Base-by-base conservation (phyloP, 2,329 filamentous ascomycete species). In the Monosporascus sp. region DNA sequence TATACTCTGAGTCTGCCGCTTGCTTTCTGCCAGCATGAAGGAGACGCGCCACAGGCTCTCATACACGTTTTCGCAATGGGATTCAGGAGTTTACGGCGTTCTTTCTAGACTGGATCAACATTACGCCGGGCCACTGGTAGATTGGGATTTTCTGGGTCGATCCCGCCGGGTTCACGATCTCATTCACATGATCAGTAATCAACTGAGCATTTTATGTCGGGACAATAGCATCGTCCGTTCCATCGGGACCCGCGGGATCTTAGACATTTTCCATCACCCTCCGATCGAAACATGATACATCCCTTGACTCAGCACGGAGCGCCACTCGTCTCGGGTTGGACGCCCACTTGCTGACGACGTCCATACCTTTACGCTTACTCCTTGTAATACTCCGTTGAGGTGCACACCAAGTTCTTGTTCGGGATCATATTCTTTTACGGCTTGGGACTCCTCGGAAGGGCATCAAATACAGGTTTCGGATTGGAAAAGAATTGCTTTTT, bases 401-500 rank as follows among this genome's bases (percentile, higher is more conserved):
- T 37, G 49, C 52, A 54, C 46, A 48, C 50, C 53, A 16, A 26
- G 7, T 8, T 27, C 49, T 53, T 50, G 52, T 48, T 51, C 50
- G 55, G 56, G 43, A 47, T 8, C 51, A 54, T 50, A 57, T 35
- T 55, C 47, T 56, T 57, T 35, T 35, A 35, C 5, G 5, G 58
- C 62, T 59, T 55, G 54, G 59, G 54, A 48, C 37, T 61, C 48
- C 49, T 37, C 48, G 62, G 60, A 55, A 57, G 63, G 66, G 49
- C 45, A 62, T 59, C 59, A 67, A 65, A 68, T 64, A 58, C 46
- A 54, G 64, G 65, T 51, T 57, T 59, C 38, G 66, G 63, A 55
- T 60, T 52, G 63, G 66, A 59, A 68, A 68, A 65, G 58, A 63
- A 60, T 48, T 48, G 37, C 19, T 37, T 56, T 55, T 49, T 53